Base-by-base conservation (phyloP, 495 filamentous ascomycete genomes). In the Margaritispora aquatica region DNA sequence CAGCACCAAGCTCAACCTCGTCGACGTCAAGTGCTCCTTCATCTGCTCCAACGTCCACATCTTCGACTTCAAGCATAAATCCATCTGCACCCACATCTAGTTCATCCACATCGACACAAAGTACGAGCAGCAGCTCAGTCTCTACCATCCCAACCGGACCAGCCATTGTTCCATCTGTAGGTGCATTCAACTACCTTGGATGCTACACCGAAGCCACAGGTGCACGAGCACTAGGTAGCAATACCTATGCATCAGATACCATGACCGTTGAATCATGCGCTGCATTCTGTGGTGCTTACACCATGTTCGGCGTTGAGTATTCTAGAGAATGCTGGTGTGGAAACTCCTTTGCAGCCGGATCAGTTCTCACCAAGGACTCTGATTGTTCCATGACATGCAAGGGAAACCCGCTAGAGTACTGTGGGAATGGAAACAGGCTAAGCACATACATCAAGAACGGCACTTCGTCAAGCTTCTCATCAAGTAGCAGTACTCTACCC, bases 311-410 rank as follows among this genome's bases (percentile, higher is more conserved):
- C 29, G 62, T 62, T 2, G 74, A 78, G 60, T 79, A 76, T 54
- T 71, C 72, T 8, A 63, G 74, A 49, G 74, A 79, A 59, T 80
- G 77, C 71, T 65, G 44, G 47, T 73, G 71, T 58, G 71, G 66
- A 2, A 60, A 63, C 31, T 51, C 59, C 1, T 50, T 71, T 19
- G 36, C 27, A 24, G 51, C 44, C 36, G 57, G 56, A 20, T 55
- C 61, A 17, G 26, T 36, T 10, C 1, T 56, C n/a, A 50, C 61
- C 10, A 34, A 50, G 24, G 52, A 48, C 20, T 29, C n/a, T 10
- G 61, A 66, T 23, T 73, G 70, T 53, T 57, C 50, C 2, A 71
- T 71, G 68, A 54, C 59, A 10, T 73, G 69, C 36, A 58, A 63
- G 10, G 66, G 66, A 7, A 49, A 62, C 27, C 1, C 5, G 15